A percentile compares a stretch with the other conserved stretches of the same genome.
Conservation (phyloP, 768 basidiomycete species). For the Naganishia onofrii region DNA sequence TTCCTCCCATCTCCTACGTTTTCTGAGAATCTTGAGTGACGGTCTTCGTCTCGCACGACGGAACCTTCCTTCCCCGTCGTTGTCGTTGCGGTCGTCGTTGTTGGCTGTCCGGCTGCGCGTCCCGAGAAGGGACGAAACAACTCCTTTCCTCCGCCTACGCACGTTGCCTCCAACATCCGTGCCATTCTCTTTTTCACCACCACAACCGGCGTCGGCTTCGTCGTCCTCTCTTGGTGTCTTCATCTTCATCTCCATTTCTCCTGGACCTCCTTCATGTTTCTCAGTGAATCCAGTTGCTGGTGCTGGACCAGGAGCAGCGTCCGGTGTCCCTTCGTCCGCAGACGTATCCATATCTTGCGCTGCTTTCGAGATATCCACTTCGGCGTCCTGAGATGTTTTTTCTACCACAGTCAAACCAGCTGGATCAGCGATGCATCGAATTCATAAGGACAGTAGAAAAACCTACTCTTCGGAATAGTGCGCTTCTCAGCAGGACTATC, state of each 20-base stretch:
- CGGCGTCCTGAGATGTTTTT: constrained; percentile 1
- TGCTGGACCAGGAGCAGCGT: constrained; percentile 18
- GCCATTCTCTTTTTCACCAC: background rate
- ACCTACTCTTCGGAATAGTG: background rate
- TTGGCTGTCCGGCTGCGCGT: background rate
- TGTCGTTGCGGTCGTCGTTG: background rate
- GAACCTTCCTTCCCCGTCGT: background rate
- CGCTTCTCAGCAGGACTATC: background rate
- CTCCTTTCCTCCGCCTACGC: constrained; percentile 1
- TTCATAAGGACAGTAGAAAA: background rate
- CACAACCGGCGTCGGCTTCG: background rate
- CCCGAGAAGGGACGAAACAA: background rate
- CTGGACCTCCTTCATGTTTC: background rate
- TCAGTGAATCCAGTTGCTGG: constrained; percentile 17
- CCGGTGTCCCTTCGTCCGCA: constrained; percentile 19
- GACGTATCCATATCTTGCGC: constrained; percentile 13
- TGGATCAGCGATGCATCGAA: background rate
- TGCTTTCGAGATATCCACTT: constrained; percentile 7
- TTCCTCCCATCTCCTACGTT: background rate
- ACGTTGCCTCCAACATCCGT: background rate
- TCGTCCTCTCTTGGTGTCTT: no score
- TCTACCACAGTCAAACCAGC: background rate
- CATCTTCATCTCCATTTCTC: constrained; percentile 15
- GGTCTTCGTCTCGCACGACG: background rate
- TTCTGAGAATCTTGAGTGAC: constrained; percentile 3